Evolutionary conservation across 2,329 filamentous ascomycete species (phyloP).

Genomic region (Colletotrichum lentis): DNA sequence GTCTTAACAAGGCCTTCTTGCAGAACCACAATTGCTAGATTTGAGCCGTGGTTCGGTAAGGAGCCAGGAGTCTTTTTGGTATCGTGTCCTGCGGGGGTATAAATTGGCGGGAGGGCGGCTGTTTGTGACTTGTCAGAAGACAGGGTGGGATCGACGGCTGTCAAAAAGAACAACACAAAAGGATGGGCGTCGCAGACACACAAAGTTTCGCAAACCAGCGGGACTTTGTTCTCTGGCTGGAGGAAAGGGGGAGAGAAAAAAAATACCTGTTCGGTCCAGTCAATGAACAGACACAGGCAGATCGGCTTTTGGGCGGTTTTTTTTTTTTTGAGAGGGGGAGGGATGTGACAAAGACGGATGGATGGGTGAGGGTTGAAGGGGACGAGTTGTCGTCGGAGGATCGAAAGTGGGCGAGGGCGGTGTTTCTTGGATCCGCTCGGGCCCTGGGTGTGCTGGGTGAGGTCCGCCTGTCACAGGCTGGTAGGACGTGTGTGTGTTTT

Average conservation of each 20-base stretch:
- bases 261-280: slow-evolving; percentile 31
- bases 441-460: slow-evolving; percentile 33
- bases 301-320: slow-evolving; percentile 9
- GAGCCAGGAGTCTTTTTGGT: slow-evolving; percentile 20
- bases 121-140: slow-evolving; percentile 32
- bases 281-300: slow-evolving; percentile 35
- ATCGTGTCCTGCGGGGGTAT: slow-evolving; percentile 31
- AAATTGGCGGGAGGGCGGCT: slow-evolving; percentile 27
- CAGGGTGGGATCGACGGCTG: slow-evolving; percentile 30
- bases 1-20: slow-evolving; percentile 26
- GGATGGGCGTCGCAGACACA: slow-evolving; percentile 14
- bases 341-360: slow-evolving; percentile 24
- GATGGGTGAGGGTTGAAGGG: slow-evolving; percentile 26
- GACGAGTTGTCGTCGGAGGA: slow-evolving; percentile 37
- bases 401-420: slow-evolving; percentile 35
- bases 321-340: slow-evolving; percentile 8
- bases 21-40: slow-evolving; percentile 32
- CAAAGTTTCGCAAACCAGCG: slow-evolving; percentile 19
- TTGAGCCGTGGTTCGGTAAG: slow-evolving; percentile 25
- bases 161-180: neutral
- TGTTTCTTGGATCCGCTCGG: slow-evolving; percentile 39
- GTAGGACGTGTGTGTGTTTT: slow-evolving; percentile 24
- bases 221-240: slow-evolving; percentile 19
- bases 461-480: slow-evolving; percentile 37
- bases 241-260: neutral